Evolutionary conservation across 2,329 filamentous ascomycete species (phyloP), one percentile per base, ranked within the genome.

Genomic region (Colletotrichum sp.): DNA sequence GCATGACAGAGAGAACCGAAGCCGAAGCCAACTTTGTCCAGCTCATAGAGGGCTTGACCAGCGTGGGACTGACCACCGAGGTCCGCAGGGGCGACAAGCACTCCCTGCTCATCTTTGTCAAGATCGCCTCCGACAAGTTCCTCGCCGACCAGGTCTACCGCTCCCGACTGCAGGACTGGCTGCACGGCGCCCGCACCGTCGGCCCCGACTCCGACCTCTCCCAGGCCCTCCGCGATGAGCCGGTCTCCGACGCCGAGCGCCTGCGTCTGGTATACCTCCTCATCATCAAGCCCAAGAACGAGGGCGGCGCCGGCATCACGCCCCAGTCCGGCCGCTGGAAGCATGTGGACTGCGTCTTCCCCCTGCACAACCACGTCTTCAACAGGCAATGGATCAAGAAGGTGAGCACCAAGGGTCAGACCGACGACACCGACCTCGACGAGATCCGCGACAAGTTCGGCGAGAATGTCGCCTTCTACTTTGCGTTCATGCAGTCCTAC

Each of bases 401-500:
- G 77, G 94, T 95, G 90, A 93, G 93, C 80, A 91, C 89, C 66
- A 94, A 94, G 83, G 94, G 93, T 76, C 88, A 93, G 58, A 86
- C 96, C 28, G 91, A 92, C 70, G 85, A 91, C 43, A 84, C 89
- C 66, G 91, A 95, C 80, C 86, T 97, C n/a, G 91, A 94, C 80
- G 89, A 91, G 62, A 95, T 98, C 77, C 91, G 94, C 30, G 89
- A 95, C 81, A 89, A 93, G 78, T 95, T 96, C 83, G 95, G 95
- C 65, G 94, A 96, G 84, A 94, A 92, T 82, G 94, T 98, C 74
- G 96, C 95, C 43, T 98, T 97, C 84, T 98, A 98, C 87, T 98
- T 98, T 83, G 95, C 96, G 52, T 98, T 98, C 82, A 90, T 97
- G 36, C 95, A 98, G 81, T 94, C 94, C 39, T 98, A 98, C 85